Conservation (phyloP, 2,329 filamentous ascomycete genomes). For the Thyridium curvatum region DNA sequence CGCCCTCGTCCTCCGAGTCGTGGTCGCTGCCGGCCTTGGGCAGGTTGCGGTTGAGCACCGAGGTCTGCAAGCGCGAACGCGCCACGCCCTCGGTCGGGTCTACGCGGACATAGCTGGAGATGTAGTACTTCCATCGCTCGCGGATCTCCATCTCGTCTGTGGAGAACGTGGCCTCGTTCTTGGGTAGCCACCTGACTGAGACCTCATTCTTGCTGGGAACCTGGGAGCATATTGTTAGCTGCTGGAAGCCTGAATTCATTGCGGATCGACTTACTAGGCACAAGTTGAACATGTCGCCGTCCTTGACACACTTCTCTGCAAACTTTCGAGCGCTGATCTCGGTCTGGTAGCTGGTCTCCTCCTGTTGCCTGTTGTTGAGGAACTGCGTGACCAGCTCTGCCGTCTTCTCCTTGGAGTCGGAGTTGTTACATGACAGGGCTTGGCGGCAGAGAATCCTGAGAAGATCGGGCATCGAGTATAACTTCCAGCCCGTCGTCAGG, state of each 20-base stretch:
- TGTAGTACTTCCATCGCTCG: conserved; percentile 90
- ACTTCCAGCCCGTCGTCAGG: conserved; percentile 80
- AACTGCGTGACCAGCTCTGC: conserved; percentile 86
- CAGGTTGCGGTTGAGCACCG: conserved; percentile 66
- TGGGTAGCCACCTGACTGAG: conserved; percentile 64
- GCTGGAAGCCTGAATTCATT: not conserved
- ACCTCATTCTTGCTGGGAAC: conserved; percentile 63
- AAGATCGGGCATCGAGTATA: conserved; percentile 90
- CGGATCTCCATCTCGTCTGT: conserved; percentile 81
- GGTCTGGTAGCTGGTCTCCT: conserved; percentile 81
- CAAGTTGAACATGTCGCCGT: conserved; percentile 85
- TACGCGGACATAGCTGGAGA: conserved; percentile 82
- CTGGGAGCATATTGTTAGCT: conserved; percentile 36
- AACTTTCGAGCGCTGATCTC: conserved; percentile 89
- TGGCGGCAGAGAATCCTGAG: conserved; percentile 76
- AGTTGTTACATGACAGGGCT: conserved; percentile 74
- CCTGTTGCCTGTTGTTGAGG: conserved; percentile 70
- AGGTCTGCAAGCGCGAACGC: conserved; percentile 57
- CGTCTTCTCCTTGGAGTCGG: conserved; percentile 88
- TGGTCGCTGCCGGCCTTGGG: conserved; percentile 50
- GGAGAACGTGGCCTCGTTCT: conserved; percentile 72
- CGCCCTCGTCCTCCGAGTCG: conserved; percentile 57
- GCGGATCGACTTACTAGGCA: conserved; percentile 66
- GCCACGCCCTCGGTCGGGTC: conserved; percentile 80
- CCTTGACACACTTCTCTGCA: conserved; percentile 87